Evolutionary conservation across 306 rosid genomes (phyloP), one percentile per base, ranked within the genome.

Genomic region (Quercus robur): DNA sequence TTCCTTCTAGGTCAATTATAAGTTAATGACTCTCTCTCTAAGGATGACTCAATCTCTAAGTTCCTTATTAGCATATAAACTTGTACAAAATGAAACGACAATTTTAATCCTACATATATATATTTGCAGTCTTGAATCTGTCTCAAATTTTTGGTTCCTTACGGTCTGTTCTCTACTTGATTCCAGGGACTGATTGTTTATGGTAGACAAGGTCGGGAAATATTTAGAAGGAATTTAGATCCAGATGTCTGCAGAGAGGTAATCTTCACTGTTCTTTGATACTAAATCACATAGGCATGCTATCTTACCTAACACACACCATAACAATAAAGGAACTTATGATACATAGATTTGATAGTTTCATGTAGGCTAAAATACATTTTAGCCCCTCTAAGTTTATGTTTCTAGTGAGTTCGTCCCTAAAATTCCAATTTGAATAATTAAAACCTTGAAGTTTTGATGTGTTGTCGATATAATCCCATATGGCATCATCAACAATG

Each of bases 101-200:
- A 59, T 75, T 49, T 69, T 62, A 62, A 35, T 62, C 68, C 73
- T 84, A 19, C 19, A 26, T 30, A 30, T 30, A 30, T 35, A 6
- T 35, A 35, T 44, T 64, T 77, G 56, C 25, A 14, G 68, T 71
- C 72, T 70, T 83, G 1, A 46, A 57, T 14, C 46, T 41, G 38
- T 41, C 69, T 80, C 56, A 70, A 66, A 18, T 64, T 56, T 52
- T 68, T 66, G 26, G 62, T 51, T 56, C 69, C 85, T 81, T 62
- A 82, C 31, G 15, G 66, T 70, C 77, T 68, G 58, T 78, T 20
- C 78, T 63, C 78, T 63, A 31, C 82, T 67, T 90, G 84, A 73
- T 88, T 87, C 66, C 89, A 94, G 99, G 98, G 99, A 62, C 84
- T 93, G 84, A 95, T 95, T 78, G 97, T 95, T 79, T 95, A 91